Percentiles rank a stretch among this genome's conserved stretches.
Evolutionary conservation across 2,329 filamentous ascomycete genomes (phyloP).

Genomic region (Trichoderma simmonsii): DNA sequence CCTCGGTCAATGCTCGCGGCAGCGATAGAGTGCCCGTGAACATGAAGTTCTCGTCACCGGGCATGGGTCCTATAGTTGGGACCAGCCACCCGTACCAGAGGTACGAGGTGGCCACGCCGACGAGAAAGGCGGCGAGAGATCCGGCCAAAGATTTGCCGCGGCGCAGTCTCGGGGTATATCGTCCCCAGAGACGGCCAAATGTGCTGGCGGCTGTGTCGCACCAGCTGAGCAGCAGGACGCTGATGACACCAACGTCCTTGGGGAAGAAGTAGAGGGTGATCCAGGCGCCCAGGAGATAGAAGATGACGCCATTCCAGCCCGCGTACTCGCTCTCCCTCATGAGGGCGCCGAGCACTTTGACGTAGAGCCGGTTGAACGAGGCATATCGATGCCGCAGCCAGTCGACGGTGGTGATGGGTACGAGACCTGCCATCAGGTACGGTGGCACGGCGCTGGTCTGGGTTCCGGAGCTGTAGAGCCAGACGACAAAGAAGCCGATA

Average conservation of each 20-base stretch:
- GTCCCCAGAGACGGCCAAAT: slow-evolving; percentile 84
- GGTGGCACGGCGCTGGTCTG: slow-evolving; percentile 79
- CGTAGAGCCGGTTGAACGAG: slow-evolving; percentile 82
- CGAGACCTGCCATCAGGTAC: slow-evolving; percentile 72
- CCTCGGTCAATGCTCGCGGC: slow-evolving; percentile 55
- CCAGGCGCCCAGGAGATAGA: slow-evolving; percentile 90
- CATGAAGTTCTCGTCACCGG: slow-evolving; percentile 69
- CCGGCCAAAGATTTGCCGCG: slow-evolving; percentile 90
- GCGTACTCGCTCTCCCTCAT: slow-evolving; percentile 97
- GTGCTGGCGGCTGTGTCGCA: slow-evolving; percentile 97
- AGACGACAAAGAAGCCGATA: slow-evolving; percentile 90
- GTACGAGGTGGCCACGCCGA: slow-evolving; percentile 77
- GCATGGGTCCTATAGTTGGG: slow-evolving; percentile 63
- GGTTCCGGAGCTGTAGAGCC: slow-evolving; percentile 76
- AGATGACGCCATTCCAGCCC: slow-evolving; percentile 95
- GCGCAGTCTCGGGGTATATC: slow-evolving; percentile 81
- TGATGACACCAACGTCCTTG: slow-evolving; percentile 89
- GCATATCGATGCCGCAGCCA: slow-evolving; percentile 78
- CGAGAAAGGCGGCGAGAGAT: slow-evolving; percentile 75
- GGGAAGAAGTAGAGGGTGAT: slow-evolving; percentile 81
- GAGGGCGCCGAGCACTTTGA: slow-evolving; percentile 76
- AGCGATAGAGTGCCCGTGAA: slow-evolving; percentile 76
- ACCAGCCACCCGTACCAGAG: slow-evolving; percentile 88
- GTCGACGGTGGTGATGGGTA: slow-evolving; percentile 82
- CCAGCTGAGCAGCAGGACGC: slow-evolving; percentile 89